Base-by-base conservation (phyloP, 2,329 filamentous ascomycete species). In the Alternaria sp. region DNA sequence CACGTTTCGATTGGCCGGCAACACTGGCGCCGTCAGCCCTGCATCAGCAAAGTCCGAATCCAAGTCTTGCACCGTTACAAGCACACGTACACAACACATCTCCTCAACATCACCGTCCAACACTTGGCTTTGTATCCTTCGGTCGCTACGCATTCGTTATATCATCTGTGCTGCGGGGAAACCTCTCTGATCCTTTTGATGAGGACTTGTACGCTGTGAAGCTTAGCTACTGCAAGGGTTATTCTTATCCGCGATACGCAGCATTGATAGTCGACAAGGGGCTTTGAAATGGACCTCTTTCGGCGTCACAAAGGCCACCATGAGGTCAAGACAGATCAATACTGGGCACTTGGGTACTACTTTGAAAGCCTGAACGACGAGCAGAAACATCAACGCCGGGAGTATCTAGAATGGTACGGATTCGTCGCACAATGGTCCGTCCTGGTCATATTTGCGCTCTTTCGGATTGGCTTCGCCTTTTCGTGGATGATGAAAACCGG, bases 351-450 rank as follows among this genome's bases (percentile, higher is more conserved):
- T 45, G 84, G 83, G 15, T 89, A 87, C 73, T 83, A 83, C 26
- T 89, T 89, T 66, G 75, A 85, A 40, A 80, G 80, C n/a, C 79
- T 87, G 25, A 80, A 82, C 12, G 76, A 83, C 13, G 79, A 82
- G 25, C 83, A 88, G 67, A 82, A 84, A 58, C 78, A 84, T 50
- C 80, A 81, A 25, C 82, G 87, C 36, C 82, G 87, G 32, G 78
- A 83, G 23, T 73, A 85, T 23, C 82, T 90, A n/a, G 84, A 88
- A 69, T 78, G 79, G 53, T 86, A 88, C 57, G 87, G 85, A 8
- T 75, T 81, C n/a, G 77, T 86, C 40, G 87, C 87, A 15, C 87
- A 89, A 73, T 76, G 83, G 64, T 88, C 87, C 1, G 80, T 84
- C 6, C 62, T 88, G 9, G 65, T 84, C 5, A 77, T 85, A 25